These are phyloP conservation scores for Trypanosoma congolense DNA, from an alignment of 208 protist species.

Conservation along the genomic window DNA sequence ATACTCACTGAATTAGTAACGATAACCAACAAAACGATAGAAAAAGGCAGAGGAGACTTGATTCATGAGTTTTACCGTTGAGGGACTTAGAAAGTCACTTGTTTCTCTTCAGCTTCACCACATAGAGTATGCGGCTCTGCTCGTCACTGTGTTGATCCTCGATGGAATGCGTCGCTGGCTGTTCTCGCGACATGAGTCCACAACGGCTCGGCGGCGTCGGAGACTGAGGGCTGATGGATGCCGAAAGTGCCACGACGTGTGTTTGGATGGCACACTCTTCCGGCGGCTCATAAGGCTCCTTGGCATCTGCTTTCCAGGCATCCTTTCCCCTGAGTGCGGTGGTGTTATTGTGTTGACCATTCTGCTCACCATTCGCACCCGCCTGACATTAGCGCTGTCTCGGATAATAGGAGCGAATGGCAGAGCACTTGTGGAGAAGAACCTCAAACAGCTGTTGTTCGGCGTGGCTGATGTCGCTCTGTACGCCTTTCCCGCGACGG, in stretches of 20 bases:
- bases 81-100: background rate
- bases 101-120: background rate
- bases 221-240: background rate
- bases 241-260: background rate
- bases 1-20: too few relatives aligned
- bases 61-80: background rate
- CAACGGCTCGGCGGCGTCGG: background rate
- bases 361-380: constrained; percentile 52
- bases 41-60: background rate
- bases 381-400: constrained; percentile 62
- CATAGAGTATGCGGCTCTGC: background rate
- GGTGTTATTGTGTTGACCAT: constrained; percentile 31
- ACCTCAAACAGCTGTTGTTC: constrained; percentile 58
- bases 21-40: background rate
- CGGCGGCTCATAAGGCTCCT: constrained; percentile 48
- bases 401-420: constrained; percentile 43
- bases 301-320: constrained; percentile 53
- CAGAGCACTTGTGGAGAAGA: constrained; percentile 48
- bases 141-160: constrained; percentile 3
- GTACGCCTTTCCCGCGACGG: constrained; percentile 59
- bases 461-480: constrained; percentile 60
- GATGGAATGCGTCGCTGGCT: constrained; percentile 3
- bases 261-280: constrained; percentile 49
- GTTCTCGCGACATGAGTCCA: background rate
- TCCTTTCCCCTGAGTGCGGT: constrained; percentile 47